Evolutionary conservation across 495 filamentous ascomycete species (phyloP), one percentile per base, ranked within the genome.

Genomic region (Lepraria neglecta): DNA sequence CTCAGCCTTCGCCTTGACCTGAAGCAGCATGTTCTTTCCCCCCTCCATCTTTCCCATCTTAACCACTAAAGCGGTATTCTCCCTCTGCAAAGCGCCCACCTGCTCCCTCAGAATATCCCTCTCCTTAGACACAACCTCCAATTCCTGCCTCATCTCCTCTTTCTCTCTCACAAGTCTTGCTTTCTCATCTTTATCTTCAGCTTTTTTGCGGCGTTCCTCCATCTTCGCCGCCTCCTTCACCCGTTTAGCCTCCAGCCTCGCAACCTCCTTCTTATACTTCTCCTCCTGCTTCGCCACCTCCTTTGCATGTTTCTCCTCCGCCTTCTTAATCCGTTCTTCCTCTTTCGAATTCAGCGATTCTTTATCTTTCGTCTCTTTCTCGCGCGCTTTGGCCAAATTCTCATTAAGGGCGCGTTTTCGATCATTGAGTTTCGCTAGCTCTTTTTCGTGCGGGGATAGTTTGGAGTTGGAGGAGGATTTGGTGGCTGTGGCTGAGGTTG

Each of bases 401-500:
- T 85, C 82, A 24, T 91, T 82, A 3, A 89, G 76, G 59, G 87
- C 85, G 44, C 78, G 78, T 62, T 87, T 87, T 60, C 85, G 83
- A 7, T 85, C 77, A 14, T 88, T 80, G 1, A 96, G 81, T 64
- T 91, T 94, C 44, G 76, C 73, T 3, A 96, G 78, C 11, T 94
- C 88, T 62, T 85, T 88, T 38, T 91, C 85, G 62, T 89, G 77
- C 45, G 78, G 77, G 0, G 75, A 51, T 56, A 73, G 67, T 58
- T 65, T 59, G n/a, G 56, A 40, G 15, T 57, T 63, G 24, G 47
- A 28, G 15, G 45, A 28, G 15, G 45, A 31, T 47, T 44, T 58
- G 28, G 52, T 62, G 3, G 47, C 42, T 11, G 56, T 58, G 4
- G 38, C 42, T 10, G 68, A 67, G 5, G 55, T 44, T 3, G 50